Evolutionary conservation across 257 asterid genomes (phyloP).

Genomic region (Jaltomata sinuosa): DNA sequence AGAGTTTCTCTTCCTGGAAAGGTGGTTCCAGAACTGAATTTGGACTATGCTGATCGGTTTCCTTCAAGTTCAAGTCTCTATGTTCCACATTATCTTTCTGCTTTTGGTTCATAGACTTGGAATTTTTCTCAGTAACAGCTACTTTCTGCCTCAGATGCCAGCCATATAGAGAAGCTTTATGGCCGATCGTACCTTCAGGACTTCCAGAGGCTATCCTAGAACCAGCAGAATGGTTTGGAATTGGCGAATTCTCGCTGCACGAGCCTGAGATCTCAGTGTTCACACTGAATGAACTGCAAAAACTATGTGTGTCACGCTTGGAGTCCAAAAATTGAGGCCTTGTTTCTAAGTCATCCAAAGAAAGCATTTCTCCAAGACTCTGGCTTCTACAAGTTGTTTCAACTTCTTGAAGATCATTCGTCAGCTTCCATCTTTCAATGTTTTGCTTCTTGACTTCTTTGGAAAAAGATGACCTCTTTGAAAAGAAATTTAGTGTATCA

Average conservation of each 20-base stretch:
- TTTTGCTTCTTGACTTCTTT: conserved; percentile 17
- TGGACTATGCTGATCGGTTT: conserved; percentile 46
- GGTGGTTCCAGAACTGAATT: conserved; percentile 51
- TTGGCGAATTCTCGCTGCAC: background rate
- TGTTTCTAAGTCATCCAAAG: conserved; percentile 11
- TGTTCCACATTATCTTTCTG: conserved; percentile 11
- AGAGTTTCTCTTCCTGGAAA: conserved; percentile 13
- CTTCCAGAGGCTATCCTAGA: background rate
- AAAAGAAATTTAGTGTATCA: background rate
- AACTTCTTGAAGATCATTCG: conserved; percentile 13
- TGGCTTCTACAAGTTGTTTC: conserved; percentile 18
- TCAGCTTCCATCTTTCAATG: conserved; percentile 17
- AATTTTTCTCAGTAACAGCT: background rate
- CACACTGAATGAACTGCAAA: conserved; percentile 2
- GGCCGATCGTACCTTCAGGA: conserved; percentile 1
- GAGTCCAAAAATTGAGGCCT: conserved; percentile 4
- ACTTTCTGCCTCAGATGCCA: conserved; percentile 6
- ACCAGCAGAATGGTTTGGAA: background rate
- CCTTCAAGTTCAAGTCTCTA: conserved; percentile 23
- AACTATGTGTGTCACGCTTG: background rate
- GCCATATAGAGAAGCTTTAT: conserved; percentile 10
- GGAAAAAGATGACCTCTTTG: conserved; percentile 13
- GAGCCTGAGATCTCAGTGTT: conserved; percentile 3
- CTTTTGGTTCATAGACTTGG: conserved; percentile 4
- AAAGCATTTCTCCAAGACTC: conserved; percentile 18